These are phyloP conservation scores for Aspergillus sp. DNA, from an alignment of 2,329 filamentous ascomycete species.

Conservation along the genomic window DNA sequence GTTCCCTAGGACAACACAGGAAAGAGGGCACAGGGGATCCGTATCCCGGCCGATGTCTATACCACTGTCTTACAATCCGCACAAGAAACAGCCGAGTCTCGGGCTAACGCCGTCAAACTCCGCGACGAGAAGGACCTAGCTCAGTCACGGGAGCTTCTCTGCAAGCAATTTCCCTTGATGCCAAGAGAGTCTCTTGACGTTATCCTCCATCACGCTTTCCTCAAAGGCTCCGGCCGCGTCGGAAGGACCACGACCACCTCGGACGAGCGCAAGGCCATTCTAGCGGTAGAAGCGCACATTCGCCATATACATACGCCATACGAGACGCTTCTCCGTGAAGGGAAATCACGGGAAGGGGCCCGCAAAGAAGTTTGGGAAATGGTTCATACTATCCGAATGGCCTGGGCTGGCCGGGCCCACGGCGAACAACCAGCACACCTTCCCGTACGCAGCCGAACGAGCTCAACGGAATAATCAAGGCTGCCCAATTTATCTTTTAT, in stretches of 20 bases:
- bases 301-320: conserved; percentile 44
- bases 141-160: conserved; percentile 28
- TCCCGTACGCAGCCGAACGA: conserved; percentile 12
- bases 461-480: neutral
- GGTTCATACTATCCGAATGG: conserved; percentile 28
- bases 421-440: conserved; percentile 3
- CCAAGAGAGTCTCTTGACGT: conserved; percentile 30
- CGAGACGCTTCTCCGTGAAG: conserved; percentile 32
- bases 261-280: conserved; percentile 34
- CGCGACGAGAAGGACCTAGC: conserved; percentile 34
- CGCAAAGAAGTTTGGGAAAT: conserved; percentile 31
- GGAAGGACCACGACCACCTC: conserved; percentile 34
- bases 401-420: conserved; percentile 29
- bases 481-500: too few relatives aligned
- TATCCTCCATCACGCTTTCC: conserved; percentile 40
- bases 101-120: conserved; percentile 39
- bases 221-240: conserved; percentile 42
- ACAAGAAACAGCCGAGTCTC: conserved; percentile 39
- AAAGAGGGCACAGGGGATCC: conserved; percentile 42
- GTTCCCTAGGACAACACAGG: conserved; percentile 27
- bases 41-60: conserved; percentile 42
- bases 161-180: conserved; percentile 39
- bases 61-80: conserved; percentile 39
- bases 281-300: conserved; percentile 47
- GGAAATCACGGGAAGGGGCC: conserved; percentile 27